Percentiles rank a stretch among this genome's conserved stretches.
Evolutionary conservation across 1,284 basidiomycete genomes (phyloP).

Genomic region (Heliocybe sulcata): DNA sequence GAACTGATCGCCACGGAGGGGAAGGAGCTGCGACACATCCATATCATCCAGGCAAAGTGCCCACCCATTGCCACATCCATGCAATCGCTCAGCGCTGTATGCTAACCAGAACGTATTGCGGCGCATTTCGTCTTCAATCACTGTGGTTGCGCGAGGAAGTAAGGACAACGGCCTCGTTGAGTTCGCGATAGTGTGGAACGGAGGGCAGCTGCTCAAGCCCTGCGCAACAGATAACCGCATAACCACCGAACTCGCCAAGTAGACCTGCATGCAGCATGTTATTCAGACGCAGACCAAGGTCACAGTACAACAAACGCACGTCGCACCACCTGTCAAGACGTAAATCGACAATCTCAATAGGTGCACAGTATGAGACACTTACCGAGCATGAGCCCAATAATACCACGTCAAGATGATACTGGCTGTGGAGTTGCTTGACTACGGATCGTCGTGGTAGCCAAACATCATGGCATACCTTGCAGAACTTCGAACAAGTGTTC

Average conservation of each 20-base stretch:
- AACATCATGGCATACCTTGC: slow-evolving; percentile 38
- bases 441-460: not conserved
- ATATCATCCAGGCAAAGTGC: slow-evolving; percentile 64
- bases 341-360: not conserved
- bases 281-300: not conserved
- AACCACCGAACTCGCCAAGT: slow-evolving; percentile 51
- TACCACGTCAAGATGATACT: slow-evolving; percentile 41
- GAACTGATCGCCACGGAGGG: slow-evolving; percentile 53
- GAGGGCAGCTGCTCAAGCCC: slow-evolving; percentile 62
- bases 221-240: slow-evolving; percentile 56
- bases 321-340: slow-evolving; percentile 55
- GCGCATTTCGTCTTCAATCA: slow-evolving; percentile 62
- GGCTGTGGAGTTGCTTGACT: slow-evolving; percentile 29
- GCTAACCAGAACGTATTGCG: slow-evolving; percentile 70
- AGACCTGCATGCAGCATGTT: not conserved
- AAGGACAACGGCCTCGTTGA: slow-evolving; percentile 47
- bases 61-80: slow-evolving; percentile 64
- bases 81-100: slow-evolving; percentile 59
- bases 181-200: slow-evolving; percentile 56
- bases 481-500: slow-evolving; percentile 51
- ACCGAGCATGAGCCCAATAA: slow-evolving; percentile 8
- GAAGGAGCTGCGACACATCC: slow-evolving; percentile 63
- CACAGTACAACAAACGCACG: slow-evolving; percentile 26
- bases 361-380: not conserved
- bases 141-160: slow-evolving; percentile 46